These are phyloP conservation scores for Grigorovia transvaalensis DNA, from an alignment of 805 yeast species.

Conservation along the genomic window DNA sequence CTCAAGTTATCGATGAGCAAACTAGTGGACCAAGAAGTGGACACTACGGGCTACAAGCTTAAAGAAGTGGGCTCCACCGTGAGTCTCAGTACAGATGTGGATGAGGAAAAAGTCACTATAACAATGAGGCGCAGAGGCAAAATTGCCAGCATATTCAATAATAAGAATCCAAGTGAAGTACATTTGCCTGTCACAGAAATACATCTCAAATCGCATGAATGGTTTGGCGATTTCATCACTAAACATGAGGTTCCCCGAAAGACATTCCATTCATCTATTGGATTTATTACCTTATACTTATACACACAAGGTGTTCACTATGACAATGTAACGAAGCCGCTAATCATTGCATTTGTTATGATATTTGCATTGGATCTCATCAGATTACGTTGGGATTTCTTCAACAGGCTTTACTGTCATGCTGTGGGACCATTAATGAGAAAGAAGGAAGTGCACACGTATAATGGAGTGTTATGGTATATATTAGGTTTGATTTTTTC, in stretches of 20 bases:
- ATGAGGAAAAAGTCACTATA: background rate
- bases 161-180: constrained; percentile 7
- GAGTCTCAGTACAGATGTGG: background rate
- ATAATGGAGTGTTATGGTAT: constrained; percentile 86
- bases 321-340: constrained; percentile 47
- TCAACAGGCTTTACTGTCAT: constrained; percentile 59
- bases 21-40: background rate
- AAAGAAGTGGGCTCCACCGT: background rate
- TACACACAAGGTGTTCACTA: constrained; percentile 54
- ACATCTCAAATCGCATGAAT: constrained; percentile 32
- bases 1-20: background rate
- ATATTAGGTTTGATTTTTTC: constrained; percentile 68
- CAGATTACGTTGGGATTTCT: constrained; percentile 48
- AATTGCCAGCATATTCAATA: background rate
- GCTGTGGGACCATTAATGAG: constrained; percentile 76
- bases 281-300: constrained; percentile 64
- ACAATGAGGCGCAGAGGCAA: background rate
- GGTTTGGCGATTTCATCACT: constrained; percentile 45
- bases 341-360: constrained; percentile 42
- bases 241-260: constrained; percentile 89
- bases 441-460: constrained; percentile 58
- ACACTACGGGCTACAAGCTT: background rate
- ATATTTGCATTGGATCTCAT: constrained; percentile 57
- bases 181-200: constrained; percentile 27
- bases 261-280: constrained; percentile 79